Evolutionary conservation across 2,329 filamentous ascomycete genomes (phyloP).

Genomic region (Byssochlamys sp.): DNA sequence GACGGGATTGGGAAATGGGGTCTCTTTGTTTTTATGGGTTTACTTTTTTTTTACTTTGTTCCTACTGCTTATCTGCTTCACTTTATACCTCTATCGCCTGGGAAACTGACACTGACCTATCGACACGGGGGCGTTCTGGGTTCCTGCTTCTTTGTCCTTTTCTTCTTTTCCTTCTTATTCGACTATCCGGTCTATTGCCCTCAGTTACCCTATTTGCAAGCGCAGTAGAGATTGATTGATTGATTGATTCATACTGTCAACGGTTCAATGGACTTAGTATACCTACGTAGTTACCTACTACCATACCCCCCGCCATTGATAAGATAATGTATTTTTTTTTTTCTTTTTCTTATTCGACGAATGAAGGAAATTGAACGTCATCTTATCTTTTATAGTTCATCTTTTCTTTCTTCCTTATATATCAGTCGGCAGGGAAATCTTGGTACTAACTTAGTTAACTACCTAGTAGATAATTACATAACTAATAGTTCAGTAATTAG

Average conservation of each 20-base stretch:
- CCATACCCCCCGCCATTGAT: neutral
- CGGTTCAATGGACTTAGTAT: neutral
- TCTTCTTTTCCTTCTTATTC: neutral
- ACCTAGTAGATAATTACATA: no score
- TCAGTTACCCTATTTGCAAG: neutral
- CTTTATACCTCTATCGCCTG: neutral
- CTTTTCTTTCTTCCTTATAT: conserved; percentile 5
- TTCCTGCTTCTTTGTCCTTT: neutral
- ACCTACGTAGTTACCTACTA: neutral
- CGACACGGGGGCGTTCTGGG: neutral
- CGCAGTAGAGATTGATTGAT: neutral
- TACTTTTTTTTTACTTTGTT: neutral
- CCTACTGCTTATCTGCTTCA: neutral
- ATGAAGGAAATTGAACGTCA: no score
- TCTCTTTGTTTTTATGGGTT: neutral
- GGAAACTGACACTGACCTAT: neutral
- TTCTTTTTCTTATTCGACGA: no score
- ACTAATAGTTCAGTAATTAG: no score
- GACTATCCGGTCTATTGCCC: neutral
- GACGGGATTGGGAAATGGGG: neutral
- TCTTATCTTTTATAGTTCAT: conserved; percentile 5
- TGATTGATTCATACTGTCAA: neutral
- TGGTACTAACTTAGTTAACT: no score
- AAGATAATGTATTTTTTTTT: neutral
- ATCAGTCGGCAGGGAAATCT: no score